Conservation (phyloP, 139 green algal species). For the Chlorella sorokiniana region DNA sequence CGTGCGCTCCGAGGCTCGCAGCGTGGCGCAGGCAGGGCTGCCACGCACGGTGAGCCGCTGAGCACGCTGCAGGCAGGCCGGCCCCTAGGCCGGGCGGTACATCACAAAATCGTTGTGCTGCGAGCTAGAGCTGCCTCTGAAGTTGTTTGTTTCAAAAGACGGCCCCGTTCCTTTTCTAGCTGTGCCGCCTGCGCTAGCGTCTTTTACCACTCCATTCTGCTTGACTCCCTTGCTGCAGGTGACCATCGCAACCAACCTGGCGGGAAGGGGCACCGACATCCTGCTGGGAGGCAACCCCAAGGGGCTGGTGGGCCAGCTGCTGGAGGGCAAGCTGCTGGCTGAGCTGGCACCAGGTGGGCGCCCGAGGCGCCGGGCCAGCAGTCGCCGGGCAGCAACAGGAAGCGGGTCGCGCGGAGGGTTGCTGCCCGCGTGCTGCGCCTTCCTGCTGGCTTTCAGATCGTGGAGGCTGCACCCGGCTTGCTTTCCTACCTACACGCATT, state of each 20-base stretch:
- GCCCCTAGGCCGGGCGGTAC: background rate
- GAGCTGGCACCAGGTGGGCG: conserved; percentile 3
- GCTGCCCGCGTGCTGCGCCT: no score
- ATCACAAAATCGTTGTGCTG: background rate
- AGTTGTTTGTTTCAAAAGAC: no score
- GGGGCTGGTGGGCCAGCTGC: conserved; percentile 33
- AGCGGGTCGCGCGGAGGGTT: no score
- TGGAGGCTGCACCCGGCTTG: no score
- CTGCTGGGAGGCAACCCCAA: conserved; percentile 79
- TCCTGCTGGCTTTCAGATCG: no score
- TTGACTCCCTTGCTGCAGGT: no score
- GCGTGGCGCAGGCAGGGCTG: conserved; percentile 76
- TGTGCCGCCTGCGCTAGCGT: background rate
- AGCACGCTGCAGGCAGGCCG: background rate
- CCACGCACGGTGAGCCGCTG: conserved; percentile 46
- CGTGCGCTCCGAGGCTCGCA: conserved; percentile 74
- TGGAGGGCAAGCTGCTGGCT: conserved; percentile 32
- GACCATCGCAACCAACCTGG: conserved; percentile 85
- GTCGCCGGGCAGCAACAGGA: no score
- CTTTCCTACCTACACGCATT: no score
- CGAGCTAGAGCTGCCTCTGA: no score
- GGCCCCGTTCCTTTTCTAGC: background rate
- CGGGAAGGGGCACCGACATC: conserved; percentile 84
- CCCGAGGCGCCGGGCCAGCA: no score
- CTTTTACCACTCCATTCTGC: no score